Base-by-base conservation (phyloP, 1,139 yeast species). In the Ogataea hybrid region DNA sequence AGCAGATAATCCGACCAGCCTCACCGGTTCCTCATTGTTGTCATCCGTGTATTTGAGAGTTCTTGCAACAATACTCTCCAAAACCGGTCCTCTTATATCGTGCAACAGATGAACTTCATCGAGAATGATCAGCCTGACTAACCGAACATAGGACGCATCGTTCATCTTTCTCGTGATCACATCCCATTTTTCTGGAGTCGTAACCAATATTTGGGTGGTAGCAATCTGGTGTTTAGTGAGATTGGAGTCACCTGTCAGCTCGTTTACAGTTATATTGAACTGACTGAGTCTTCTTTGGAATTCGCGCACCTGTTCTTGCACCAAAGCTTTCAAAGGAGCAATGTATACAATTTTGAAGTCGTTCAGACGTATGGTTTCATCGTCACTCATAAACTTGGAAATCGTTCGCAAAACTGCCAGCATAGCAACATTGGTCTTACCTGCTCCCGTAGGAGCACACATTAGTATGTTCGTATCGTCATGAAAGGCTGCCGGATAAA, bases 371-470 rank as follows among this genome's bases (percentile, higher is more conserved):
- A 87, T 61, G 9, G 67, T 63, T 0, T 82, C 84, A 12, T 74
- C 67, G 0, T 61, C 62, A 39, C 71, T 64, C 52, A 84, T 69
- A 57, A 67, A 76, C 39, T 83, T 75, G 0, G 77, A 69, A 21
- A 89, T 63, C 0, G 86, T 69, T 41, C 84, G 71, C 17, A 90
- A 67, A 6, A 87, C 75, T 0, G 96, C 70, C 43, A 92, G 66
- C 79, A 92, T 74, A 0, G 98, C 98, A 25, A 90, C 95, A 62
- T 92, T 92, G 11, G 98, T 92, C 61, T 92, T 92, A 68, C 98
- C 98, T 3, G 97, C 97, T 65, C 98, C 98, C 0, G 98, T 92
- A 3, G 98, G 98, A 0, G 98, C 97, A 73, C 97, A 90, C 52
- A 92, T 69, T 16, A 92, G 68, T 37, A 92, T 61, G 53, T 90